These are phyloP conservation scores for Penicillium vulpinum DNA, from an alignment of 2,329 filamentous ascomycete genomes.

Conservation along the genomic window DNA sequence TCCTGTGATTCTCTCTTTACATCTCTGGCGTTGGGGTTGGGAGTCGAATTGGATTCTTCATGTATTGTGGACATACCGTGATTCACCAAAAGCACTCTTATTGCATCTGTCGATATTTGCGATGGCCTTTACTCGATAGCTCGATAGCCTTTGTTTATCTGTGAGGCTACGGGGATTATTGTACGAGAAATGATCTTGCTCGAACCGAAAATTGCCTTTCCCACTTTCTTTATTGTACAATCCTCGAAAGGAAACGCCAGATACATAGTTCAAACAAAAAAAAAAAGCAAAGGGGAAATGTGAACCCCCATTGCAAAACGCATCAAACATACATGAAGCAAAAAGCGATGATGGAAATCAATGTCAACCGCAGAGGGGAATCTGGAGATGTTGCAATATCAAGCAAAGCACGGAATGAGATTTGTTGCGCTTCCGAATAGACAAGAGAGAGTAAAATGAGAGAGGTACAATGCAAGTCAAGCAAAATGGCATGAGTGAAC, in stretches of 20 bases:
- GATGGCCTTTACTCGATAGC: not conserved
- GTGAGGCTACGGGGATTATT: constrained; percentile 1
- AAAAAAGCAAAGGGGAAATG: constrained; percentile 5
- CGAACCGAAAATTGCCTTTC: constrained; percentile 22
- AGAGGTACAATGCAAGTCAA: not conserved
- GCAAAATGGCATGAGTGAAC: constrained; percentile 2
- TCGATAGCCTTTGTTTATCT: not conserved
- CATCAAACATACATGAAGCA: not conserved
- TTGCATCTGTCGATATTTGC: constrained; percentile 6
- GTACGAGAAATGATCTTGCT: constrained; percentile 17
- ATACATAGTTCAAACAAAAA: constrained; percentile 9
- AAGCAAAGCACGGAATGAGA: constrained; percentile 11
- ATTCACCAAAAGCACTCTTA: constrained; percentile 28
- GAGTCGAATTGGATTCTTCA: constrained; percentile 20
- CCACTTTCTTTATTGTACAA: constrained; percentile 25
- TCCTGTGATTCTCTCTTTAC: constrained; percentile 15
- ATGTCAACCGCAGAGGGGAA: constrained; percentile 23
- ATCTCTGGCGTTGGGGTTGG: constrained; percentile 28
- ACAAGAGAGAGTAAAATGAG: not conserved
- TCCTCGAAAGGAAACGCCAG: constrained; percentile 19
- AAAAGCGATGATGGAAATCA: constrained; percentile 11
- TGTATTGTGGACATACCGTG: constrained; percentile 18
- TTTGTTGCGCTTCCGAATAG: constrained; percentile 9
- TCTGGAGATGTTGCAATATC: constrained; percentile 17
- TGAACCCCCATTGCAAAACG: not conserved